Evolutionary conservation across 768 basidiomycete genomes (phyloP).

Genomic region (Kwoniella pini): DNA sequence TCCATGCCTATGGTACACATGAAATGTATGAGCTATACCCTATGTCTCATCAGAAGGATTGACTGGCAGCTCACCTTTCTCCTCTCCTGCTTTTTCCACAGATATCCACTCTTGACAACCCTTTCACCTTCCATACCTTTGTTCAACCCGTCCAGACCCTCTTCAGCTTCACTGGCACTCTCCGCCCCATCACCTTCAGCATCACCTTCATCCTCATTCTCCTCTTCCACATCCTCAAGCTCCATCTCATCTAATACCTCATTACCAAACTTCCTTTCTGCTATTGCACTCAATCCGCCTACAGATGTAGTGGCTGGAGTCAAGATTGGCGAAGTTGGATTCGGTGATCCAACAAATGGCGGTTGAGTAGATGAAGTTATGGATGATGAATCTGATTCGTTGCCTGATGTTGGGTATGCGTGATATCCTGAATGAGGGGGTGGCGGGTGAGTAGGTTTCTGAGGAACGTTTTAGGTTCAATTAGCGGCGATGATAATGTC

Average conservation of each 20-base stretch:
- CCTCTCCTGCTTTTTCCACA: slow-evolving; percentile 97
- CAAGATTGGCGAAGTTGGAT: slow-evolving; percentile 26
- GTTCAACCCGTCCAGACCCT: slow-evolving; percentile 33
- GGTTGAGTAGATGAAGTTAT: slow-evolving; percentile 33
- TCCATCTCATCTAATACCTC: slow-evolving; percentile 34
- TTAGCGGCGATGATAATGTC: too few relatives aligned
- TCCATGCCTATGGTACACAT: slow-evolving; percentile 75
- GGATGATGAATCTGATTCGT: slow-evolving; percentile 50
- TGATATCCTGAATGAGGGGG: slow-evolving; percentile 14
- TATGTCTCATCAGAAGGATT: background rate
- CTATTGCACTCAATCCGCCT: slow-evolving; percentile 35
- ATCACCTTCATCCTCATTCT: slow-evolving; percentile 43
- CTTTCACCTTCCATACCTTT: slow-evolving; percentile 55
- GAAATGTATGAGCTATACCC: slow-evolving; percentile 9
- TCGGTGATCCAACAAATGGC: slow-evolving; percentile 24
- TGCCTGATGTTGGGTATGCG: slow-evolving; percentile 27
- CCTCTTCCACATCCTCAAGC: slow-evolving; percentile 57
- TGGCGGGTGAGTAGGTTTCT: slow-evolving; percentile 17
- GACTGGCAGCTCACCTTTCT: slow-evolving; percentile 73
- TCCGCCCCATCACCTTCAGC: slow-evolving; percentile 33
- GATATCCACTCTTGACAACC: slow-evolving; percentile 85
- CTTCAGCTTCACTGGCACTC: slow-evolving; percentile 37
- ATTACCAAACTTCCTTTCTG: slow-evolving; percentile 29
- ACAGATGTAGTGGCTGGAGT: slow-evolving; percentile 23
- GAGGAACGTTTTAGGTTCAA: too few relatives aligned